These are phyloP conservation scores for Dianthus caryophyllus DNA, from an alignment of 148 eudicot species.

Conservation along the genomic window DNA sequence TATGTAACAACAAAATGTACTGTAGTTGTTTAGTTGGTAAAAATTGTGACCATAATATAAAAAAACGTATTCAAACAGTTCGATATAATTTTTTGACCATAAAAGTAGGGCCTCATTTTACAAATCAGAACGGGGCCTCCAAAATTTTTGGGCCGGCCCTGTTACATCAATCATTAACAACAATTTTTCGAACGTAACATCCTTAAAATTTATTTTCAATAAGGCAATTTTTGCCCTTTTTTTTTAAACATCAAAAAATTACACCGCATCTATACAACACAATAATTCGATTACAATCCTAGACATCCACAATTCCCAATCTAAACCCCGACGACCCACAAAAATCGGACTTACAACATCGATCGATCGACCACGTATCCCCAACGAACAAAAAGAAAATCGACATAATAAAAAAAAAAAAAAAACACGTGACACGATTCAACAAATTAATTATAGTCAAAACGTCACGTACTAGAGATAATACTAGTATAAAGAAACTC, in stretches of 20 bases:
- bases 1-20: no score
- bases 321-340: slow-evolving; percentile 8
- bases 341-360: slow-evolving; percentile 20
- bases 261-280: slow-evolving; percentile 3
- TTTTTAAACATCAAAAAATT: background rate
- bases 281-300: slow-evolving; percentile 2
- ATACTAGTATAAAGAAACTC: slow-evolving; percentile 82
- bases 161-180: no score
- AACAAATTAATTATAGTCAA: no score
- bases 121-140: no score
- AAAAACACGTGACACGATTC: background rate
- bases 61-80: no score
- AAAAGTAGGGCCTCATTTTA: no score
- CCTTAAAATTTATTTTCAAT: background rate
- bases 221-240: slow-evolving; percentile 17
- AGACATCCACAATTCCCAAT: background rate
- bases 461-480: slow-evolving; percentile 32
- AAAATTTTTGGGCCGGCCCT: no score
- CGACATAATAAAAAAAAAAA: background rate
- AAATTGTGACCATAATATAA: no score
- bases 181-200: background rate
- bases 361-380: no score
- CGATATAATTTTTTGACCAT: no score
- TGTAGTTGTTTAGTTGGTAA: no score
- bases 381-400: background rate